Percentiles rank a stretch among this genome's conserved stretches.
These are phyloP conservation scores for Penicillium mononematosum DNA, from an alignment of 495 filamentous ascomycete genomes.

Conservation along the genomic window DNA sequence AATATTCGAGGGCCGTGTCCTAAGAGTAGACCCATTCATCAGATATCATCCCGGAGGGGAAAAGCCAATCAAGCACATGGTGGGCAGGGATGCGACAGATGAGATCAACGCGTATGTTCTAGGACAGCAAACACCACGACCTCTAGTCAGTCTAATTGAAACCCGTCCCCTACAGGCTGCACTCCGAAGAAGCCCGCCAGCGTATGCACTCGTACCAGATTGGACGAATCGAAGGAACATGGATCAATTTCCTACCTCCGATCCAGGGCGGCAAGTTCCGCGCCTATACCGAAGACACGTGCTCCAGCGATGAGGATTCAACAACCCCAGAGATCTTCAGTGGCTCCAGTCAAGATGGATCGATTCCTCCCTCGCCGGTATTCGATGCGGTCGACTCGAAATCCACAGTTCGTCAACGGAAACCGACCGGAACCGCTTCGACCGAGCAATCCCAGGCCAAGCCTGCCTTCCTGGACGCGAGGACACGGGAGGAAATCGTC, in stretches of 20 bases:
- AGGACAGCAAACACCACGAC: background rate
- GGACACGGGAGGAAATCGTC: slow-evolving; percentile 72
- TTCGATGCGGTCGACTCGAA: slow-evolving; percentile 57
- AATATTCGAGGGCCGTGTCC: slow-evolving; percentile 74
- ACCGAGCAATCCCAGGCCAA: slow-evolving; percentile 34
- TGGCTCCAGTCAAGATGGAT: slow-evolving; percentile 40
- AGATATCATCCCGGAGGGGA: slow-evolving; percentile 90
- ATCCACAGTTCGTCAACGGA: slow-evolving; percentile 34
- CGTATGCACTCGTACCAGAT: slow-evolving; percentile 83
- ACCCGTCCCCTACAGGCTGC: slow-evolving; percentile 56
- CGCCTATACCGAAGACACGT: slow-evolving; percentile 43
- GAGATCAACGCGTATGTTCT: slow-evolving; percentile 82
- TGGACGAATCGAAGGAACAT: slow-evolving; percentile 75
- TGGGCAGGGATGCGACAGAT: slow-evolving; percentile 94
- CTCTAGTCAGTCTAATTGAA: background rate
- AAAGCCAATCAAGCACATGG: slow-evolving; percentile 91
- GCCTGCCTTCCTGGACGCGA: slow-evolving; percentile 67
- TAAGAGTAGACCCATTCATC: slow-evolving; percentile 86
- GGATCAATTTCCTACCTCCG: slow-evolving; percentile 87
- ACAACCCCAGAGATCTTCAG: slow-evolving; percentile 35
- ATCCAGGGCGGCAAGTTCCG: slow-evolving; percentile 90
- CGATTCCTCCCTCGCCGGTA: slow-evolving; percentile 56
- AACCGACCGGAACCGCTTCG: slow-evolving; percentile 36
- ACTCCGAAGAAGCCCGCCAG: slow-evolving; percentile 72
- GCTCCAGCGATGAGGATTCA: slow-evolving; percentile 36